Base-by-base conservation (phyloP, 768 basidiomycete species). In the Xerocomellus dryophilus region DNA sequence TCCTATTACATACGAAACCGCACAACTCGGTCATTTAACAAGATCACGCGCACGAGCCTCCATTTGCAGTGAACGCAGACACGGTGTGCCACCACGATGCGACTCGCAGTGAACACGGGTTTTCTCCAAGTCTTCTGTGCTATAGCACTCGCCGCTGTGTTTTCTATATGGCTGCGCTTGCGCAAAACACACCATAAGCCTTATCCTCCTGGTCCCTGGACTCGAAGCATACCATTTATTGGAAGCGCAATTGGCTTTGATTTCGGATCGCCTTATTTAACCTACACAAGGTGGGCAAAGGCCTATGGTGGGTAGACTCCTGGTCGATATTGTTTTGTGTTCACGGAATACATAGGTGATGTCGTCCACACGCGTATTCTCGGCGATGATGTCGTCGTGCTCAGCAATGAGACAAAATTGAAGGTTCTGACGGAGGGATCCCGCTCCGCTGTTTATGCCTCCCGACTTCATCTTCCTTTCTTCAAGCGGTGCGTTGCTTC, bases 181-280 rank as follows among this genome's bases (percentile, higher is more conserved):
- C 49, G 29, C 15, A 50, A 23, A 7, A 23, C 29, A 5, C 43
- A 27, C n/a, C 18, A 42, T 31, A 32, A 42, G 10, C 29, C 31
- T 42, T 34, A 50, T 23, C 49, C 49, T n/a, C 49, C 49, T 4
- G 49, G 49, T 3, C 49, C 49, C 23, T 50, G 49, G 49, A 41
- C 49, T 21, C 49, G 40, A 42, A 21, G 6, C 29, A 23, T 50
- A 32, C 49, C 49, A 8, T 42, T 50, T 12, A 23, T 50, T 18
- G 49, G 49, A 11, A 50, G 49, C 11, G 40, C 40, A 4, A 11
- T 41, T n/a, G n/a, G 6, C 31, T 50, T 50, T 42, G 49, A 50
- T 34, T 50, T 50, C 7, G 31, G 21, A 8, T 40, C 49, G 6
- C 49, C 49, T 32, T 50, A 50, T 42, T 21, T 50, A 15, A 17